A percentile compares a stretch with the other conserved stretches of the same genome.
Evolutionary conservation across 371 early-diverging fungal genomes (phyloP).

Genomic region (Apophysomyces variabilis): DNA sequence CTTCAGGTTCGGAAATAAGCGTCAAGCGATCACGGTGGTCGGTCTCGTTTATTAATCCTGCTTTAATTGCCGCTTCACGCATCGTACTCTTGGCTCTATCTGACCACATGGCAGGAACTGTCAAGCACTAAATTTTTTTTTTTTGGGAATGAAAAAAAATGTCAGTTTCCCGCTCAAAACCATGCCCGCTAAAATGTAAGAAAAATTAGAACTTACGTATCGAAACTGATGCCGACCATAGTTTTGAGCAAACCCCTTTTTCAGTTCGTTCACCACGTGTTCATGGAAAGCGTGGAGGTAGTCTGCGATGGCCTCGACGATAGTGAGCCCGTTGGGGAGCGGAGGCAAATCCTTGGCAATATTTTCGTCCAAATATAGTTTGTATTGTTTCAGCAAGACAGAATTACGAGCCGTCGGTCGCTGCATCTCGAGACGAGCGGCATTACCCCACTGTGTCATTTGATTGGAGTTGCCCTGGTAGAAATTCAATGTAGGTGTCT

Average conservation of each 20-base stretch:
- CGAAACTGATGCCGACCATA: slow-evolving; percentile 45
- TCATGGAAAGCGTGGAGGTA: slow-evolving; percentile 58
- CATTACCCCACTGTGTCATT: slow-evolving; percentile 65
- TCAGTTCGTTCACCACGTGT: slow-evolving; percentile 54
- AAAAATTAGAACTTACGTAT: slow-evolving; percentile 34
- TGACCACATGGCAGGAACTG: slow-evolving; percentile 60
- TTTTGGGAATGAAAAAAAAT: background rate
- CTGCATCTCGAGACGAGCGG: slow-evolving; percentile 56
- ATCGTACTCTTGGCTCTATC: slow-evolving; percentile 57
- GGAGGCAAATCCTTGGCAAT: slow-evolving; percentile 59
- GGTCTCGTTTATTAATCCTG: slow-evolving; percentile 43
- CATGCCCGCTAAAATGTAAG: background rate
- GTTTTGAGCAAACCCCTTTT: slow-evolving; percentile 50
- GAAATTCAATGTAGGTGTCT: slow-evolving; percentile 56
- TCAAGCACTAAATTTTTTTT: slow-evolving; percentile 40
- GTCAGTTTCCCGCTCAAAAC: background rate
- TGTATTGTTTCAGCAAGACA: slow-evolving; percentile 58
- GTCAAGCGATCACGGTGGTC: slow-evolving; percentile 53
- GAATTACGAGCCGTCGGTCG: slow-evolving; percentile 53
- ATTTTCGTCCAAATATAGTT: slow-evolving; percentile 59
- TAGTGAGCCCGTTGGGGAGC: slow-evolving; percentile 51
- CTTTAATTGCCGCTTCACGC: slow-evolving; percentile 56
- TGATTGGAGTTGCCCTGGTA: slow-evolving; percentile 48
- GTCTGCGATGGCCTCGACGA: slow-evolving; percentile 59
- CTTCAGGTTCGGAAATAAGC: slow-evolving; percentile 55